Evolutionary conservation across 129 eudicot genomes (phyloP).

Genomic region (Rutidosis leptorrhynchoides): DNA sequence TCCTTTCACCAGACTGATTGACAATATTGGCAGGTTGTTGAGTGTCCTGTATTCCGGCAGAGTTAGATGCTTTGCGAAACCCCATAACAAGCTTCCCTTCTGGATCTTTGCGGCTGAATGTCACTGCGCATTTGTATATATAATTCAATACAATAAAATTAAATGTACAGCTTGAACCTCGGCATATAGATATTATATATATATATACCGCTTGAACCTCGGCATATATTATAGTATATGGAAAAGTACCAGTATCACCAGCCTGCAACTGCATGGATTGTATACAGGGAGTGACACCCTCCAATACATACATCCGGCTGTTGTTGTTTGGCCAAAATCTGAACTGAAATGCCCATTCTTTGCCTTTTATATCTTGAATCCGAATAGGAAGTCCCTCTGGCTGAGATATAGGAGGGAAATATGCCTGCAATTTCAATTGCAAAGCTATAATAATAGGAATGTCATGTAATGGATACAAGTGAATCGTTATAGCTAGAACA

Average conservation of each 20-base stretch:
- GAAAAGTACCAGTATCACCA: conserved; percentile 98
- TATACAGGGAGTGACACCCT: conserved; percentile 99
- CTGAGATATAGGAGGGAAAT: conserved; percentile 94
- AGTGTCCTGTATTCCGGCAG: no score
- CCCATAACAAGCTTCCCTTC: conserved; percentile 98
- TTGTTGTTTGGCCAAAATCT: conserved; percentile 99
- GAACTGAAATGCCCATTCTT: conserved; percentile 96
- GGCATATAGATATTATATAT: no score
- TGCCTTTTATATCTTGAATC: conserved; percentile 94
- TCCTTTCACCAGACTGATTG: no score
- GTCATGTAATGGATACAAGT: no score
- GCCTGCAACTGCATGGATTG: conserved; percentile 98
- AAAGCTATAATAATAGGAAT: no score
- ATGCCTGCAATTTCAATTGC: conserved; percentile 84
- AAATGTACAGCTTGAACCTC: no score
- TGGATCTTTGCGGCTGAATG: conserved; percentile 98
- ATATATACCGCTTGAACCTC: no score
- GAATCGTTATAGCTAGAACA: no score
- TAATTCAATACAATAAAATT: not conserved
- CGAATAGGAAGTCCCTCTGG: conserved; percentile 95
- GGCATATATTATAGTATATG: no score
- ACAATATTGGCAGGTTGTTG: no score
- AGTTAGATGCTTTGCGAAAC: conserved; percentile 90
- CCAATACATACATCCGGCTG: conserved; percentile 96
- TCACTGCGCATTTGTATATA: conserved; percentile 45